Evolutionary conservation across 1,139 yeast species (phyloP).

Genomic region (Yamadazyma songkhlaensis): DNA sequence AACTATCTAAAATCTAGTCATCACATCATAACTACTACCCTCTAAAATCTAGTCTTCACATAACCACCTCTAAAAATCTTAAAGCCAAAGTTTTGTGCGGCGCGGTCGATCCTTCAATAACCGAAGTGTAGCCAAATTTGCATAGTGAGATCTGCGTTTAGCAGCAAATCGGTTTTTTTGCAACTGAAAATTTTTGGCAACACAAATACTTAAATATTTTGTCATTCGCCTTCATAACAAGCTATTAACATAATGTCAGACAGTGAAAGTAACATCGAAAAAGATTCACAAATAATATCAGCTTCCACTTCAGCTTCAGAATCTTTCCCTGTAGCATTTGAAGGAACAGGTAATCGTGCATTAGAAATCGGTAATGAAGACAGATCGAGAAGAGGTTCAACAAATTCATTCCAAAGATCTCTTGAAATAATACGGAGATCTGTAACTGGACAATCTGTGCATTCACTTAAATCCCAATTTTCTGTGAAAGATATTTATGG

Average conservation of each 20-base stretch:
- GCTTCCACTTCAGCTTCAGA: constrained; percentile 5
- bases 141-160: neutral
- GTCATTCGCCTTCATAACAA: neutral
- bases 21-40: too few relatives aligned
- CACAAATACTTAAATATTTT: constrained; percentile 1
- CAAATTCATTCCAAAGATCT: constrained; percentile 15
- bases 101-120: constrained; percentile 1
- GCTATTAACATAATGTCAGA: neutral
- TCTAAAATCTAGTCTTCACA: too few relatives aligned
- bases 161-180: constrained; percentile 1
- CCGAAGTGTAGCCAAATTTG: constrained; percentile 1
- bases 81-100: too few relatives aligned
- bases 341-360: constrained; percentile 6
- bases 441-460: constrained; percentile 12
- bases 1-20: too few relatives aligned
- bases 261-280: constrained; percentile 2
- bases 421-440: constrained; percentile 11
- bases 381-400: constrained; percentile 5
- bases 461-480: constrained; percentile 15
- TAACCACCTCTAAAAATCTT: too few relatives aligned
- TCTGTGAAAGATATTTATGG: constrained; percentile 37
- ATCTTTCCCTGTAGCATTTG: constrained; percentile 10
- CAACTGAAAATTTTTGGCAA: constrained; percentile 2
- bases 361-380: neutral
- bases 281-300: neutral